phyloP scores from a whole-genome alignment of 75 land plant species.

The Adiantum capillusveneris region DNA sequence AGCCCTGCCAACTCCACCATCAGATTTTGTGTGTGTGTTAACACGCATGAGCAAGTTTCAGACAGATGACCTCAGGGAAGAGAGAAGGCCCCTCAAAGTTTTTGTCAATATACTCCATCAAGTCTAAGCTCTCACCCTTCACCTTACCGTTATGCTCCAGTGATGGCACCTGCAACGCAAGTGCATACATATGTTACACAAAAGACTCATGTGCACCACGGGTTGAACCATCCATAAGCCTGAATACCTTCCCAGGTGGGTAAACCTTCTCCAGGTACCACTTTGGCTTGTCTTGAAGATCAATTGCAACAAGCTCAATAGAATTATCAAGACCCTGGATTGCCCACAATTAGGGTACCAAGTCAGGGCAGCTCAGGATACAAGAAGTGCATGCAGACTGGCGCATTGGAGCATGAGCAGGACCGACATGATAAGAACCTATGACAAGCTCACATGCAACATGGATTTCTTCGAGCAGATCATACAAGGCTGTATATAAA shows the following conservation, averaged over 20 bases:
- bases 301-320: conserved; percentile 52
- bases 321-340: conserved; percentile 41
- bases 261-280: conserved; percentile 68
- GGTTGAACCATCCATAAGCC: neutral
- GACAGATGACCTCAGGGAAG: conserved; percentile 11
- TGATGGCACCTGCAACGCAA: conserved; percentile 26
- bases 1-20: neutral
- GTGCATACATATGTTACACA: neutral
- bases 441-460: too few relatives aligned
- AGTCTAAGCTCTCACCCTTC: conserved; percentile 35
- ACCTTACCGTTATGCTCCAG: conserved; percentile 39
- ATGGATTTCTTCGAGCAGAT: too few relatives aligned
- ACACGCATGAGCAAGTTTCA: neutral
- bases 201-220: too few relatives aligned
- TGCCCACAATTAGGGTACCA: too few relatives aligned
- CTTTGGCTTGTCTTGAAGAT: conserved; percentile 30
- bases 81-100: conserved; percentile 31
- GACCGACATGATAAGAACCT: too few relatives aligned
- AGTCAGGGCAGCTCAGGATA: too few relatives aligned
- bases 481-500: too few relatives aligned
- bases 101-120: conserved; percentile 27
- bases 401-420: too few relatives aligned
- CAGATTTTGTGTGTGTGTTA: neutral
- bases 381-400: too few relatives aligned
- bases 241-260: conserved; percentile 63